Evolutionary conservation across 257 asterid species (phyloP).

Genomic region (Solanum infundibuliforme): DNA sequence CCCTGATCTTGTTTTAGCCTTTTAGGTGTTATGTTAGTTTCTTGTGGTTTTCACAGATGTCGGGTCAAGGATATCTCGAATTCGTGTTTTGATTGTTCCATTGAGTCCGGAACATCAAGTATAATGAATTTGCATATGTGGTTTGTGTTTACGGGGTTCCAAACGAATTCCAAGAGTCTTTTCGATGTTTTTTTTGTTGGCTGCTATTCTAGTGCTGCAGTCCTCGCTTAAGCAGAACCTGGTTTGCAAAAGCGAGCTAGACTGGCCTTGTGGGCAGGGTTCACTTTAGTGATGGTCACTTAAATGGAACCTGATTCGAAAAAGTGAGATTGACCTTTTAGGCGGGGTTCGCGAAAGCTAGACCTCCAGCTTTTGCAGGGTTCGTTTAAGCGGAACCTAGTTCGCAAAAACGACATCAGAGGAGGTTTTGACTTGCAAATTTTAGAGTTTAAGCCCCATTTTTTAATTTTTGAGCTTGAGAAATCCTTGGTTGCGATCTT

Average conservation of each 20-base stretch:
- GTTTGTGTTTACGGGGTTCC: background rate
- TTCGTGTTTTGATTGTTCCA: background rate
- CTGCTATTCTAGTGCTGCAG: background rate
- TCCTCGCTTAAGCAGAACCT: background rate
- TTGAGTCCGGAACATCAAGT: background rate
- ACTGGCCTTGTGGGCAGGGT: background rate
- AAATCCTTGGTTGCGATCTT: background rate
- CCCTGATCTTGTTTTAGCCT: background rate
- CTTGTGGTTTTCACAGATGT: background rate
- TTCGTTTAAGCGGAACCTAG: background rate
- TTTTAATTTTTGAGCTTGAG: background rate
- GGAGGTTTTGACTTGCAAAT: background rate
- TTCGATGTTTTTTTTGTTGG: too few relatives aligned
- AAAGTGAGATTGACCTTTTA: fast-evolving
- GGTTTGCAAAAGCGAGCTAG: background rate
- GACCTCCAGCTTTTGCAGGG: background rate
- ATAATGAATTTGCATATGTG: background rate
- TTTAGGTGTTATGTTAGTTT: background rate
- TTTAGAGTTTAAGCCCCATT: background rate
- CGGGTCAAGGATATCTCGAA: background rate
- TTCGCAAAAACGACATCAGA: background rate
- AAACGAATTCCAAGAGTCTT: background rate
- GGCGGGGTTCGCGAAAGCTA: background rate
- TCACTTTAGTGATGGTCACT: background rate
- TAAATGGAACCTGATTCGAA: background rate